Evolutionary conservation across 1,139 yeast species (phyloP), one percentile per base, ranked within the genome.

Genomic region (Hyphopichia pseudoburtonii): DNA sequence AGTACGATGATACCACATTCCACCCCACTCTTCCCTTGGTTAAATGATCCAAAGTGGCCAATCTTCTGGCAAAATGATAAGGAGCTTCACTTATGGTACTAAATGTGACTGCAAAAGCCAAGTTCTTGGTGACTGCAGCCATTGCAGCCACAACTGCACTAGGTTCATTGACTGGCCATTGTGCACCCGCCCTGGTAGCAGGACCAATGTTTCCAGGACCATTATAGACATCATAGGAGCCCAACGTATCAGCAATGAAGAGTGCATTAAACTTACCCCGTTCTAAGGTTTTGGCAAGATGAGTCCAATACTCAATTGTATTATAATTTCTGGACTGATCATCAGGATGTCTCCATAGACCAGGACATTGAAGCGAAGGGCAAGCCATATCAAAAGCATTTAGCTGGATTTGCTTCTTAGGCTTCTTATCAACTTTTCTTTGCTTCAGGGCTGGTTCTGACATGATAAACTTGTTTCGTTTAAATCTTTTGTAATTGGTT

Each of bases 221-320:
- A 38, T 66, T 62, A 43, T 62, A 69, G 7, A 66, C 72, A 45
- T 69, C 74, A 45, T 65, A 70, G 3, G 66, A 64, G 5, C 76
- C 76, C 21, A 72, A 51, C 3, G 68, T 70, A 52, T 73, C 79
- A 28, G 78, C 78, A 40, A 73, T 52, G 46, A 73, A 73, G 10
- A 73, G 43, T 2, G 67, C 67, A 43, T 69, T 68, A 39, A 73
- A 57, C 45, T 72, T 67, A 3, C 76, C 78, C 38, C 57, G 58
- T 44, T 73, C 79, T 32, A 73, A 58, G 15, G 66, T 38, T 43
- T 70, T 60, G 3, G 77, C 77, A 16, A 72, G 47, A 32, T 70
- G 56, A 10, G 61, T 63, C 78, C 78, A 73, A 49, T 70, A 67
- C 32, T 70, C 70, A 25, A 73, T 56, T 32, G 66, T 64, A 35